Conservation (phyloP, 2,329 filamentous ascomycete species). For the Talaromyces funiculosus region DNA sequence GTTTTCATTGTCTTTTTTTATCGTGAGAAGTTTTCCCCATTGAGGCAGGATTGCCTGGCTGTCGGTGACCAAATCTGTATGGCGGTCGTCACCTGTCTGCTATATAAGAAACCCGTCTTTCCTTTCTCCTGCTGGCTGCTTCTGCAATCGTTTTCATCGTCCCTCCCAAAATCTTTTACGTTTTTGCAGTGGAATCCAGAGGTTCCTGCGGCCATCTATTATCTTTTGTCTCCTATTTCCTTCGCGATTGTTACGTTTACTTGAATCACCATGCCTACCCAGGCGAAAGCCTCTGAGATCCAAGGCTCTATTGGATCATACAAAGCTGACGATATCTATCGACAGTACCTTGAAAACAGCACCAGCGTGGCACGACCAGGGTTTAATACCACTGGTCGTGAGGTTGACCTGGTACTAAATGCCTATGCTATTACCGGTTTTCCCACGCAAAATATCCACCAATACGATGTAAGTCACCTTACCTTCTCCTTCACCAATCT, state of each 20-base stretch:
- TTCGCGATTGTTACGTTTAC: background rate
- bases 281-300: background rate
- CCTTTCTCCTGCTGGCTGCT: background rate
- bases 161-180: background rate
- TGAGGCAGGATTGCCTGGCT: background rate
- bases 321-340: conserved; percentile 9
- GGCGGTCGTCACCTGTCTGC: background rate
- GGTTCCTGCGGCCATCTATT: background rate
- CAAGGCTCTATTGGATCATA: background rate
- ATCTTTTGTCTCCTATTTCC: background rate
- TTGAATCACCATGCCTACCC: background rate
- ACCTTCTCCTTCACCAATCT: background rate
- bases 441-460: conserved; percentile 60
- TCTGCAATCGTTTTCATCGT: background rate
- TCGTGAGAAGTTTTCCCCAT: background rate
- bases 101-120: background rate
- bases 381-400: conserved; percentile 55
- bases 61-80: background rate
- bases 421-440: conserved; percentile 63
- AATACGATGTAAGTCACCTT: conserved; percentile 69
- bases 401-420: conserved; percentile 60
- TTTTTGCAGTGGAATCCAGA: background rate
- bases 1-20: background rate
- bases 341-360: conserved; percentile 30
- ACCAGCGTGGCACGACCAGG: conserved; percentile 44